Conservation (phyloP, 805 yeast genomes). For the Ogataea trehalophila region DNA sequence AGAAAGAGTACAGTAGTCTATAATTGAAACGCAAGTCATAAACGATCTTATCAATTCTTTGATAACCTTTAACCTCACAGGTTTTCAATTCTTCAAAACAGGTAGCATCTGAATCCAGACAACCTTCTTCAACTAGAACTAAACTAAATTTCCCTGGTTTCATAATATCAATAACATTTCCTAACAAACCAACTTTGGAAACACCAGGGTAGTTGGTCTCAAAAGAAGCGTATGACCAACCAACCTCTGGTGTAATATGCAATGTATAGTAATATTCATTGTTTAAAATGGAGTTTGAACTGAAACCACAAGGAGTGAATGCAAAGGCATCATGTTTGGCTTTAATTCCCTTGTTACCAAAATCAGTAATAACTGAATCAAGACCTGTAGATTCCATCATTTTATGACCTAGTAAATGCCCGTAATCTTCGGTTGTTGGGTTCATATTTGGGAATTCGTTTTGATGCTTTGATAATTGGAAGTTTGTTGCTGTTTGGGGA, state of each 20-base stretch:
- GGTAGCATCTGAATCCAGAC: slow-evolving; percentile 23
- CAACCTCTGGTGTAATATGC: slow-evolving; percentile 90
- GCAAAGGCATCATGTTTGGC: slow-evolving; percentile 77
- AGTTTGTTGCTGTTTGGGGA: slow-evolving; percentile 49
- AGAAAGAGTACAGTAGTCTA: slow-evolving; percentile 66
- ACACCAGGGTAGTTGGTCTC: slow-evolving; percentile 73
- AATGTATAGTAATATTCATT: slow-evolving; percentile 65
- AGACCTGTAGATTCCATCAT: slow-evolving; percentile 63
- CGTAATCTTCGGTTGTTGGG: slow-evolving; percentile 56
- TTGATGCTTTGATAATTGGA: slow-evolving; percentile 34
- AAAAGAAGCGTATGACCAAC: slow-evolving; percentile 95
- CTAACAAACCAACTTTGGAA: slow-evolving; percentile 50
- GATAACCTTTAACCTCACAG: slow-evolving; percentile 42
- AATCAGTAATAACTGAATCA: slow-evolving; percentile 40
- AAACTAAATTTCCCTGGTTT: slow-evolving; percentile 71
- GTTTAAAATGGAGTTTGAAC: slow-evolving; percentile 74
- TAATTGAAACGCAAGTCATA: slow-evolving; percentile 71
- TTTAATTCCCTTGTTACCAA: not conserved
- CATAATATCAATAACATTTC: slow-evolving; percentile 58
- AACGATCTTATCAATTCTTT: slow-evolving; percentile 58
- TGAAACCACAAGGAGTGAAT: slow-evolving; percentile 91
- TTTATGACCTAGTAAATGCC: slow-evolving; percentile 72
- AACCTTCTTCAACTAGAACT: slow-evolving; percentile 24
- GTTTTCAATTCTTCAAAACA: slow-evolving; percentile 30
- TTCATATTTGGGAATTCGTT: slow-evolving; percentile 35